A percentile compares a stretch with the other conserved stretches of the same genome.
Evolutionary conservation across 2,329 filamentous ascomycete species (phyloP).

Genomic region (Diaporthe citrichinensis): DNA sequence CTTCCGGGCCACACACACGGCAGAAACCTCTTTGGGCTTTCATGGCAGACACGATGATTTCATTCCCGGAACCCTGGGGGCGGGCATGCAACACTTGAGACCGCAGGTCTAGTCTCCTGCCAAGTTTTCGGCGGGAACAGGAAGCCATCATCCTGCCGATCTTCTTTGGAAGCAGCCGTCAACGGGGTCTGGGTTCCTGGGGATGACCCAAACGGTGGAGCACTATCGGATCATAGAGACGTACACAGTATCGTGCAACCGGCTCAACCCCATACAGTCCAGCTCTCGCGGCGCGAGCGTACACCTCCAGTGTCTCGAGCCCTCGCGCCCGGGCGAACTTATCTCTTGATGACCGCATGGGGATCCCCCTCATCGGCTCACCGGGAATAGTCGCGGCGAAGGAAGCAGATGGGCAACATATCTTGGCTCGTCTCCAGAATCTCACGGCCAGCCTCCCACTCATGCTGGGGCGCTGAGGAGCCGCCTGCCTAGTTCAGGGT

Average conservation of each 20-base stretch:
- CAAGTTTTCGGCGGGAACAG: slow-evolving; percentile 29
- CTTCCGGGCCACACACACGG: background rate
- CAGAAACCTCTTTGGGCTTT: background rate
- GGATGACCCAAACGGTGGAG: slow-evolving; percentile 20
- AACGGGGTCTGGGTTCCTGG: slow-evolving; percentile 21
- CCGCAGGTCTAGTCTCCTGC: background rate
- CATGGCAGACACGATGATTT: slow-evolving; percentile 19
- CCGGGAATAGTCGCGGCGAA: slow-evolving; percentile 18
- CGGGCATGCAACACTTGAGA: background rate
- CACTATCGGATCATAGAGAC: slow-evolving; percentile 28
- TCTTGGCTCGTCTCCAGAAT: slow-evolving; percentile 20
- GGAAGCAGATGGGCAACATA: slow-evolving; percentile 2
- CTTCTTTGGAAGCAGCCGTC: slow-evolving; percentile 12
- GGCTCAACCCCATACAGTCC: slow-evolving; percentile 20
- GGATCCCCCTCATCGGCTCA: background rate
- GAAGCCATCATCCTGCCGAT: slow-evolving; percentile 31
- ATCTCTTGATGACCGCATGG: slow-evolving; percentile 27
- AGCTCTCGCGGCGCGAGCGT: slow-evolving; percentile 6
- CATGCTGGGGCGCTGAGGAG: slow-evolving; percentile 21
- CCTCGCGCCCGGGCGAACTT: background rate
- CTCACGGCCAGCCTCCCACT: background rate
- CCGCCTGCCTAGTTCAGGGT: slow-evolving; percentile 31
- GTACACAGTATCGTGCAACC: slow-evolving; percentile 8
- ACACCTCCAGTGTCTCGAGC: background rate
- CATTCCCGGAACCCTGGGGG: background rate